Evolutionary conservation across 2,329 filamentous ascomycete genomes (phyloP).

Genomic region (Fusarium albosuccineum): DNA sequence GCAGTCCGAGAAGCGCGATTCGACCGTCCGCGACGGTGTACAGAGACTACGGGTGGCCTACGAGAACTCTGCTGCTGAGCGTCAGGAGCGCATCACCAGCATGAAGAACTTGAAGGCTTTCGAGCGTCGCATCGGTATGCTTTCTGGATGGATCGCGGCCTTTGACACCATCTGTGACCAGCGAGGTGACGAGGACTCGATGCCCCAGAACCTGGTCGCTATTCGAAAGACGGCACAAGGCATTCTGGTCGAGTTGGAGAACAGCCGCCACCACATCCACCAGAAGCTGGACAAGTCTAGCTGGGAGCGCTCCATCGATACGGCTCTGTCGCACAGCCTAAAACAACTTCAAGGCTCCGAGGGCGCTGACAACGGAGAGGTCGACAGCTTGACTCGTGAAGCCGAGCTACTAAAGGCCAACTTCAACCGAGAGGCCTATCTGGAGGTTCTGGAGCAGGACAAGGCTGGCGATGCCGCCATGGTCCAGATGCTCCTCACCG

Average conservation of each 20-base stretch:
- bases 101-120: constrained; percentile 88
- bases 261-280: constrained; percentile 90
- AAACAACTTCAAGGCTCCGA: constrained; percentile 76
- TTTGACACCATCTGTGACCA: constrained; percentile 87
- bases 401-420: constrained; percentile 87
- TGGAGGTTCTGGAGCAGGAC: constrained; percentile 85
- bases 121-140: constrained; percentile 84
- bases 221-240: constrained; percentile 92
- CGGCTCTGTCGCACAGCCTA: constrained; percentile 87
- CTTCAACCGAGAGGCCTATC: constrained; percentile 83
- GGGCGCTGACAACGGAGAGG: constrained; percentile 68
- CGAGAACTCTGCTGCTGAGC: constrained; percentile 81
- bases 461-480: constrained; percentile 81
- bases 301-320: constrained; percentile 91
- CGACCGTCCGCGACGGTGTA: constrained; percentile 81
- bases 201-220: constrained; percentile 76
- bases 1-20: constrained; percentile 86
- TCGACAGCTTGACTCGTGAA: constrained; percentile 81
- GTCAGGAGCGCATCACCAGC: constrained; percentile 81
- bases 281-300: constrained; percentile 83
- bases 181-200: constrained; percentile 63
- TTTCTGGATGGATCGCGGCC: constrained; percentile 93
- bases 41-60: constrained; percentile 85
- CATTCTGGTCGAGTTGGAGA: constrained; percentile 88
- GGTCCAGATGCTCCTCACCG: constrained; percentile 85